A percentile compares a stretch with the other conserved stretches of the same genome.
Evolutionary conservation across 2,329 filamentous ascomycete species (phyloP).

Genomic region (Nemania serpens): DNA sequence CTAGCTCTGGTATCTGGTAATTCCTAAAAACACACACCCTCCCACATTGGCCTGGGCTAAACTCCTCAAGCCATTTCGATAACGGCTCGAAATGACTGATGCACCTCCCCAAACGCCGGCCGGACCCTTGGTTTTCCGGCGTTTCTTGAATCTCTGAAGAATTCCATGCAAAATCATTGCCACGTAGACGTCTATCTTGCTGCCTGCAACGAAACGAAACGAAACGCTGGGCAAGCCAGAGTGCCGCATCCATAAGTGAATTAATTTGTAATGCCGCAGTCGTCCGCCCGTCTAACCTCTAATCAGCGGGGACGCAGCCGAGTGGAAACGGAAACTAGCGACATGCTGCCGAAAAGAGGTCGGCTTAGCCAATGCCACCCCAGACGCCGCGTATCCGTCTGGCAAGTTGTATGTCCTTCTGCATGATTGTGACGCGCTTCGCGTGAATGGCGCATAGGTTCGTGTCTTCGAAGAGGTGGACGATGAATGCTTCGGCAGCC

Average conservation of each 20-base stretch:
- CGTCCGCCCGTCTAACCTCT: background rate
- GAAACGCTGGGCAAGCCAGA: background rate
- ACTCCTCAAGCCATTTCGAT: background rate
- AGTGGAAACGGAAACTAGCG: too few species aligned
- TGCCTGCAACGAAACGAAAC: background rate
- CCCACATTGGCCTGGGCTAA: background rate
- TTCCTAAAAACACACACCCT: constrained; percentile 12
- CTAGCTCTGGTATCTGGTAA: constrained; percentile 21
- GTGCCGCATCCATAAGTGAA: background rate
- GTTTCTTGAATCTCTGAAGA: background rate
- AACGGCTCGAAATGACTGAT: background rate
- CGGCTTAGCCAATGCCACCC: constrained; percentile 64
- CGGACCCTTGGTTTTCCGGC: background rate
- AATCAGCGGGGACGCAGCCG: background rate
- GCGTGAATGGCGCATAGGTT: constrained; percentile 97
- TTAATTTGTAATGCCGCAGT: constrained; percentile 2
- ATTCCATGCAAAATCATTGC: constrained; percentile 7
- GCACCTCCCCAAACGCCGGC: constrained; percentile 10
- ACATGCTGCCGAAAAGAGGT: background rate
- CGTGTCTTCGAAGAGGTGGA: constrained; percentile 94
- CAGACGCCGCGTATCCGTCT: constrained; percentile 77
- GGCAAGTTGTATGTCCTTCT: constrained; percentile 96
- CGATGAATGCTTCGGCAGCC: constrained; percentile 92
- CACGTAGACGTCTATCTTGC: background rate
- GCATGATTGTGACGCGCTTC: constrained; percentile 95